Evolutionary conservation across 2,329 filamentous ascomycete genomes (phyloP), one percentile per base, ranked within the genome.

Genomic region (Ophiosphaerella korrae): DNA sequence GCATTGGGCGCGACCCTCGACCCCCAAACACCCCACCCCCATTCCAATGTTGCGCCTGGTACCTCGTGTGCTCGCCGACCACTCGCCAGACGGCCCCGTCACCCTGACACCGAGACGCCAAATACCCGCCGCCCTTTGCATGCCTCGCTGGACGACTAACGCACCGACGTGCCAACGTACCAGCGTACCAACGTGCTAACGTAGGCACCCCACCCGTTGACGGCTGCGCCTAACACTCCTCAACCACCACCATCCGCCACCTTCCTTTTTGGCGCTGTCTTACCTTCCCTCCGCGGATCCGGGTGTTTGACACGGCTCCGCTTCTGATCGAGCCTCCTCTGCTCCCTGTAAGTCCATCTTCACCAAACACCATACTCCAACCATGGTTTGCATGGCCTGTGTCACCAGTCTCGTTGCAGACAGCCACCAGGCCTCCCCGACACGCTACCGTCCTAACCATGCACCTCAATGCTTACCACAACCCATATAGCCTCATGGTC

Each of bases 401-500:
- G 36, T 23, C 36, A 8, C 23, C 13, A 11, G 13, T 23, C 23
- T 21, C 18, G 18, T 26, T 26, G 5, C 18, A 24, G 21, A 11
- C n/a, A 7, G 35, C 11, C 16, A 9, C 23, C 16, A 23, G 18
- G 18, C 31, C 13, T 9, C 12, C 29, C 21, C 34, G 16, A 23
- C 37, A 24, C 14, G 23, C 9, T 38, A 38, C 36, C 39, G 7
- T 18, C 45, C 38, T 37, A 13, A 37, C 36, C 26, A 18, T 45
- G 34, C 26, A 35, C 21, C 40, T 38, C 14, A 37, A 32, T 52
- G 26, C 53, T 56, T 26, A 42, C 53, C n/a, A 12, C 33, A 41
- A 38, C 11, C 26, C 26, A 2, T 9, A 29, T 51, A 53, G 57
- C 57, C 63, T 70, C 49, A 79, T 80, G 77, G 75, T 77, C 52